Percentiles rank a stretch among this genome's conserved stretches.
Conservation (phyloP, 305 asterid genomes). For the Fraxinus velutina region DNA sequence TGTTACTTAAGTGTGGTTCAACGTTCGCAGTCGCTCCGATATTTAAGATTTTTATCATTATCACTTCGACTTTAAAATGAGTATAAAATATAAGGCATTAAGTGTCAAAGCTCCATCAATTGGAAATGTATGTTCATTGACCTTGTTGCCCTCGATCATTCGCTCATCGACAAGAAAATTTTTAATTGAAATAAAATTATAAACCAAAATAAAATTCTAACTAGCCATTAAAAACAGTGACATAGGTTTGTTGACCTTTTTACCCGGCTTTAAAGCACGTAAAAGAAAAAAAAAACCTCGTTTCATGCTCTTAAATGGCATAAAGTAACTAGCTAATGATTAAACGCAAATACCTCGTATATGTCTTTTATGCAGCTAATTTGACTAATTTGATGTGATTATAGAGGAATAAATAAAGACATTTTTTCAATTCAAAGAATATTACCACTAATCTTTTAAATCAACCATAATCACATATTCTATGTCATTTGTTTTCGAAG, state of each 20-base stretch:
- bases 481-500: slow-evolving; percentile 19
- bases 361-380: slow-evolving; percentile 18
- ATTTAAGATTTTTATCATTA: background rate
- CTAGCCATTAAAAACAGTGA: background rate
- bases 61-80: background rate
- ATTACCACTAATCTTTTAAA: slow-evolving; percentile 19
- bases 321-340: slow-evolving; percentile 25
- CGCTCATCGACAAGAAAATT: background rate
- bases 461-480: slow-evolving; percentile 21
- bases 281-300: background rate
- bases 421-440: slow-evolving; percentile 9
- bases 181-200: background rate
- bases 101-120: background rate
- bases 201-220: background rate
- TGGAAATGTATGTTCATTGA: background rate
- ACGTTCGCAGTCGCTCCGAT: background rate
- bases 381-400: slow-evolving; percentile 33
- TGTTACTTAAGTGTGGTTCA: background rate
- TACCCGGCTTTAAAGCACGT: background rate
- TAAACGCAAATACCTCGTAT: slow-evolving; percentile 22
- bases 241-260: background rate
- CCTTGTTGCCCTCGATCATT: background rate
- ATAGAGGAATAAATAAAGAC: slow-evolving; percentile 10
- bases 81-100: background rate
- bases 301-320: background rate